Percentiles rank a stretch among this genome's conserved stretches.
Conservation (phyloP, 2,329 filamentous ascomycete genomes). For the Aspergillus sojae region DNA sequence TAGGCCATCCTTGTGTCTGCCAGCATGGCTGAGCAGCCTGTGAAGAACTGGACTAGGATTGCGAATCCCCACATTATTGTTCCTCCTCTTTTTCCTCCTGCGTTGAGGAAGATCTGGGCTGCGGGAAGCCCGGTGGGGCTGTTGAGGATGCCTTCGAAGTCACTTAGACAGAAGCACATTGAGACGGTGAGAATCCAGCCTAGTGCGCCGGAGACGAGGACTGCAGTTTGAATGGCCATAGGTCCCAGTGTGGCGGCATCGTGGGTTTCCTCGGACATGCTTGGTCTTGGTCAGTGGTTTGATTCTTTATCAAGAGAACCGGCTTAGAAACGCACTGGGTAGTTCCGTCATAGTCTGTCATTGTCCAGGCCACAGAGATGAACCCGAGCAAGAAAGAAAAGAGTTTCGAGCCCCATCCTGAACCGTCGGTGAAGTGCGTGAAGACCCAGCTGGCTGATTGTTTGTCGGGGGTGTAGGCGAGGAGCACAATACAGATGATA, state of each 20-base stretch:
- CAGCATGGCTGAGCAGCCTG: conserved; percentile 65
- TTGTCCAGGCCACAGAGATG: conserved; percentile 53
- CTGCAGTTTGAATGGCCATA: conserved; percentile 60
- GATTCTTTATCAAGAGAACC: not conserved
- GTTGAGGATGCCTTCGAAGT: conserved; percentile 58
- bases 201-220: conserved; percentile 61
- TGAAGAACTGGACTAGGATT: conserved; percentile 67
- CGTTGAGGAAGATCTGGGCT: conserved; percentile 63
- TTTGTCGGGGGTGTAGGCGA: conserved; percentile 62
- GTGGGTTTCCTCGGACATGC: conserved; percentile 68
- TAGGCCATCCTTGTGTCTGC: conserved; percentile 66
- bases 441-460: conserved; percentile 64
- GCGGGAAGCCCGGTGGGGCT: conserved; percentile 64
- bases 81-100: conserved; percentile 59
- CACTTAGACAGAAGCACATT: conserved; percentile 64
- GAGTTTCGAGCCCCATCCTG: conserved; percentile 62
- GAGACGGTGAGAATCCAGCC: conserved; percentile 67
- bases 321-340: conserved; percentile 55
- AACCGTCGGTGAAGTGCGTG: conserved; percentile 62
- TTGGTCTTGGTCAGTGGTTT: conserved; percentile 21
- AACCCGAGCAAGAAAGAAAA: conserved; percentile 66
- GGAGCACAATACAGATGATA: conserved; percentile 60
- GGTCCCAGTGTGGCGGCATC: conserved; percentile 64
- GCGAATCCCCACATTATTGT: conserved; percentile 64
- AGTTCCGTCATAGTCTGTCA: conserved; percentile 70